Base-by-base conservation (phyloP, 345 rosid species). In the Moringa oleifera region DNA sequence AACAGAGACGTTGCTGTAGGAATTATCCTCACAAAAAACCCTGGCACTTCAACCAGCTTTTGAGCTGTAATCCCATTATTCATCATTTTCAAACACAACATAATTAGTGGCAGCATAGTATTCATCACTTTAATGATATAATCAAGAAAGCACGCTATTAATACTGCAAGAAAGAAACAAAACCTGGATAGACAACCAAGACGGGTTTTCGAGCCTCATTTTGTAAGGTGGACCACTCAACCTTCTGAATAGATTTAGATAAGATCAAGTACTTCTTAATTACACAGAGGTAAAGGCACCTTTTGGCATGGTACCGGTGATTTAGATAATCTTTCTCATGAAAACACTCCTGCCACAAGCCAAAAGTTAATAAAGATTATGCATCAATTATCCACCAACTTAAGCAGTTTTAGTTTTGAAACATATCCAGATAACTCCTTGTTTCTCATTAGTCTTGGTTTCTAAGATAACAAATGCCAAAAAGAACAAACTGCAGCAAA, bases 151-250 rank as follows among this genome's bases (percentile, higher is more conserved):
- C 28, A 68, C 55, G 15, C 25, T 1, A 53, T 25, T 23, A 45
- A 23, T 33, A 36, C 41, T 23, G 20, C 23, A 53, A 66, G 25
- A 52, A 41, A 55, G 36, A 28, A 64, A 18, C 62, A 67, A 55
- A n/a, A 85, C 98, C 96, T 78, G 96, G 98, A 77, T 78, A 73
- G 63, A 85, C 83, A 53, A 84, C 77, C 63, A 93, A 65, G 4
- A 88, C 69, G 57, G 98, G 98, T 75, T 93, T 93, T 49, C 95
- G 74, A n/a, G 90, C 97, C 79, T 93, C 97, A 24, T 86, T 90
- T 70, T 90, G 90, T 10, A 86, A 66, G 33, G 72, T 57, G 1
- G 98, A 86, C 98, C 97, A 93, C 33, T 80, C 90, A 63, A 90
- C 80, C 77, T 85, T 93, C 58, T 74, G 67, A 23, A 90, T 56